phyloP scores from a whole-genome alignment of 352 stramenopile genomes.

The Phytophthora sp. region DNA sequence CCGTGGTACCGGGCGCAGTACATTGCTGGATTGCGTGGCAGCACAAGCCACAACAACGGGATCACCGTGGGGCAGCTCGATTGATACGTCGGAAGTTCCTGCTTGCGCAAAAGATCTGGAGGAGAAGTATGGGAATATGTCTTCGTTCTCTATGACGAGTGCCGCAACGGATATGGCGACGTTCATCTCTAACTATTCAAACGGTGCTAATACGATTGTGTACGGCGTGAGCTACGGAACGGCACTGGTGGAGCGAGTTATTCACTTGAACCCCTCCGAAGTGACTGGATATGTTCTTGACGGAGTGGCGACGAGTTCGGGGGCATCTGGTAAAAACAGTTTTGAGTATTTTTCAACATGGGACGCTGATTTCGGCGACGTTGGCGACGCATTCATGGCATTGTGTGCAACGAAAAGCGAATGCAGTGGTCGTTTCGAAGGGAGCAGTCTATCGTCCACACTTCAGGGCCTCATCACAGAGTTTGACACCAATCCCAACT shows the following conservation, averaged over 20 bases:
- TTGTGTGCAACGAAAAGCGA: constrained; percentile 17
- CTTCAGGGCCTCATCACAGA: constrained; percentile 22
- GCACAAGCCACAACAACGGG: constrained; percentile 40
- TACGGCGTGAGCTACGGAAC: constrained; percentile 62
- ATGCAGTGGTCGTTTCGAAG: constrained; percentile 26
- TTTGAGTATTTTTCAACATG: constrained; percentile 44
- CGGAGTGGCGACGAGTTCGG: constrained; percentile 43
- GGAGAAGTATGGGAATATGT: constrained; percentile 42
- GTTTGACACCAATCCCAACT: constrained; percentile 34
- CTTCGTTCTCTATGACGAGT: constrained; percentile 53
- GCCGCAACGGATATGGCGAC: constrained; percentile 39
- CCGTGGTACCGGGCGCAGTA: constrained; percentile 48
- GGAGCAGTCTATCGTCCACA: constrained; percentile 9
- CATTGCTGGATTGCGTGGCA: constrained; percentile 40
- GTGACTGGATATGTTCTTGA: constrained; percentile 62
- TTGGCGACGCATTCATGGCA: constrained; percentile 40
- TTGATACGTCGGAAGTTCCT: constrained; percentile 34
- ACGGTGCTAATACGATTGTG: constrained; percentile 36
- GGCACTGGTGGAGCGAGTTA: constrained; percentile 48
- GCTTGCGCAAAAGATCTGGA: constrained; percentile 42
- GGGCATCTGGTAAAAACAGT: constrained; percentile 23
- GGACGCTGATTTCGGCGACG: constrained; percentile 43
- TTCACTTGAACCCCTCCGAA: constrained; percentile 42
- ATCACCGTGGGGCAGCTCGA: constrained; percentile 23
- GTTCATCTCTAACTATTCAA: constrained; percentile 37